Conservation (phyloP, 176 grass and related monocot genomes). For the Cocos nucifera region DNA sequence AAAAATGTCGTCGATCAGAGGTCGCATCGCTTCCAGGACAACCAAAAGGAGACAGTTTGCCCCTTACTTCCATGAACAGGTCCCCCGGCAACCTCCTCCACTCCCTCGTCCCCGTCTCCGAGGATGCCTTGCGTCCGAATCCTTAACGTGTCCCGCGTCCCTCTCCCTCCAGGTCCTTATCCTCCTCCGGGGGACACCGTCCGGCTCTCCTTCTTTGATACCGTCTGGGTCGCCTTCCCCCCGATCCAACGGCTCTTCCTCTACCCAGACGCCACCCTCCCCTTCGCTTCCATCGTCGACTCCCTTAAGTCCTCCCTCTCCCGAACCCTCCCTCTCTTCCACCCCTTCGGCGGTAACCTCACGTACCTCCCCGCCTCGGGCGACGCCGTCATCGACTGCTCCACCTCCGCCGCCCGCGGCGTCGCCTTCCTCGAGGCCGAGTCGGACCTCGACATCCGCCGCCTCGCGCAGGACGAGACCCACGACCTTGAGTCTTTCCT, state of each 20-base stretch:
- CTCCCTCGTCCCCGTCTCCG: too few relatives aligned
- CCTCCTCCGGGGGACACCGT: slow-evolving; percentile 9
- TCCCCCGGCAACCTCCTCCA: too few relatives aligned
- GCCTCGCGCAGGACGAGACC: too few relatives aligned
- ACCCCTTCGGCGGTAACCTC: slow-evolving; percentile 14
- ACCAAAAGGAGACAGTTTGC: too few relatives aligned
- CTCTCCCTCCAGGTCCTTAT: neutral
- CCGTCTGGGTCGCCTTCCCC: neutral
- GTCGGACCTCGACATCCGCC: too few relatives aligned
- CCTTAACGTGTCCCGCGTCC: neutral
- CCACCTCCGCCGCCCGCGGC: neutral
- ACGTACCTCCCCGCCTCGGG: slow-evolving; percentile 2
- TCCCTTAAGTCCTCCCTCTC: too few relatives aligned
- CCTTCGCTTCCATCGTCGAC: too few relatives aligned
- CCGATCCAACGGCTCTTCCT: slow-evolving; percentile 12
- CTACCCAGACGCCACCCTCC: neutral
- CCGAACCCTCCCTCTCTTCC: neutral
- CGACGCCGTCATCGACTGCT: slow-evolving; percentile 15
- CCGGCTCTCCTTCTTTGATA: slow-evolving; percentile 17
- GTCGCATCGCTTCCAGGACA: too few relatives aligned
- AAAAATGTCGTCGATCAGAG: too few relatives aligned
- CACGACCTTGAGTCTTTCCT: too few relatives aligned
- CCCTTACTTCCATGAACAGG: too few relatives aligned
- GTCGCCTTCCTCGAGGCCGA: too few relatives aligned
- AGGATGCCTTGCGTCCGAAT: neutral